Evolutionary conservation across 1,284 basidiomycete species (phyloP).

Genomic region (Rugiboletus extremiorientalis): DNA sequence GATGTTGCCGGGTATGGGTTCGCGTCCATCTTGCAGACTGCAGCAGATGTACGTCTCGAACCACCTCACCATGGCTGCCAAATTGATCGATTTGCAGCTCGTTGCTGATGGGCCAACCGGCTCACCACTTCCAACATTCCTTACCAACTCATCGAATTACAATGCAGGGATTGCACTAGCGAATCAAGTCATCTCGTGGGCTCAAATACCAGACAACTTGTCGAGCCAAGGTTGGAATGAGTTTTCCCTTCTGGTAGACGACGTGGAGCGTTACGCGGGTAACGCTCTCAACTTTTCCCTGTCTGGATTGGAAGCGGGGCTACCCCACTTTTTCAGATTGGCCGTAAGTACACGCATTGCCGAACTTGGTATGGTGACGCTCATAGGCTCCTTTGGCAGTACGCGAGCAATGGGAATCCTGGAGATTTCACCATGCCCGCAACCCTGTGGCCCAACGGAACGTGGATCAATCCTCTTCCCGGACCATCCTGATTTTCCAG

Average conservation of each 20-base stretch:
- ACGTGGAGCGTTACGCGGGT: slow-evolving; percentile 78
- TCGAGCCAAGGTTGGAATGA: slow-evolving; percentile 62
- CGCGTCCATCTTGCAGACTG: slow-evolving; percentile 78
- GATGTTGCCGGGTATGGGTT: slow-evolving; percentile 78
- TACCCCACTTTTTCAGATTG: slow-evolving; percentile 83
- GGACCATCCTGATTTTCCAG: slow-evolving; percentile 55
- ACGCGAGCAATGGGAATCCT: slow-evolving; percentile 47
- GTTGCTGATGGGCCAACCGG: slow-evolving; percentile 72
- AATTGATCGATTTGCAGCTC: slow-evolving; percentile 39
- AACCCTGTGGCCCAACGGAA: slow-evolving; percentile 76
- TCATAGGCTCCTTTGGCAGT: slow-evolving; percentile 41
- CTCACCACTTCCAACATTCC: slow-evolving; percentile 67
- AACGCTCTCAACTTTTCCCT: slow-evolving; percentile 65
- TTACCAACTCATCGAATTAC: slow-evolving; percentile 69
- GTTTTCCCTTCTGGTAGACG: slow-evolving; percentile 80
- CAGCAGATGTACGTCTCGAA: slow-evolving; percentile 54
- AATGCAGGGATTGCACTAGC: slow-evolving; percentile 53
- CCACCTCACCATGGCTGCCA: background rate
- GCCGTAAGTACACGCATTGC: slow-evolving; percentile 56
- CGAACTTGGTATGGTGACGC: background rate
- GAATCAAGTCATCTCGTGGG: slow-evolving; percentile 68
- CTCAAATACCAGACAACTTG: slow-evolving; percentile 42
- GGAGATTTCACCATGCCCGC: slow-evolving; percentile 87
- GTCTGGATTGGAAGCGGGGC: slow-evolving; percentile 52
- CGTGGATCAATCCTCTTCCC: slow-evolving; percentile 70